Evolutionary conservation across 2,329 filamentous ascomycete species (phyloP).

Genomic region (Zymoseptoria pseudotritici): DNA sequence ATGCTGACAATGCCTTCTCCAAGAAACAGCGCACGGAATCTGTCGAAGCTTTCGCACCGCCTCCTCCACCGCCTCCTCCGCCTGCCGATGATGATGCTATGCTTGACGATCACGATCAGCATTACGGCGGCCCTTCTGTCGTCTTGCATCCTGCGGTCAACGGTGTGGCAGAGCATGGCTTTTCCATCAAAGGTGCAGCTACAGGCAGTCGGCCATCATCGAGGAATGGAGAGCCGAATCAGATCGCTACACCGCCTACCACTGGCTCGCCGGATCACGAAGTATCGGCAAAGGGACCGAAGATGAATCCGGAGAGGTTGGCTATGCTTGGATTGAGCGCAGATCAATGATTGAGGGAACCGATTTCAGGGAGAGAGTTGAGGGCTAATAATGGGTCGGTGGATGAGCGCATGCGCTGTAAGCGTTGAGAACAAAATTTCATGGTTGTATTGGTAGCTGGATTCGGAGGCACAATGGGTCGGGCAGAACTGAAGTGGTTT

Average conservation of each 20-base stretch:
- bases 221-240: conserved; percentile 30
- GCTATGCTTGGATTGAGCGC: background rate
- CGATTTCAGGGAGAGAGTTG: background rate
- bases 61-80: conserved; percentile 37
- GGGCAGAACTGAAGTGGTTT: too few species aligned
- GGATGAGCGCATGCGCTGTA: background rate
- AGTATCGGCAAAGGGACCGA: conserved; percentile 21
- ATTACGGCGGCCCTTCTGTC: conserved; percentile 4
- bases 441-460: background rate
- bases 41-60: conserved; percentile 27
- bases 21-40: conserved; percentile 27
- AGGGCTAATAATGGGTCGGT: background rate
- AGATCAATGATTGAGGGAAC: background rate
- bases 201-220: conserved; percentile 13
- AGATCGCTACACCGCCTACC: conserved; percentile 39
- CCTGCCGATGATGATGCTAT: conserved; percentile 19
- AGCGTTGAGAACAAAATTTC: background rate
- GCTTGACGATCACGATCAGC: conserved; percentile 1
- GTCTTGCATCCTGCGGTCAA: conserved; percentile 6
- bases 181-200: conserved; percentile 22
- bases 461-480: too few species aligned
- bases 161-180: conserved; percentile 16
- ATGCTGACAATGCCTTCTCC: conserved; percentile 25
- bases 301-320: conserved; percentile 31
- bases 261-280: conserved; percentile 31